Base-by-base conservation (phyloP, 2,329 filamentous ascomycete genomes). In the Botryotinia convoluta region DNA sequence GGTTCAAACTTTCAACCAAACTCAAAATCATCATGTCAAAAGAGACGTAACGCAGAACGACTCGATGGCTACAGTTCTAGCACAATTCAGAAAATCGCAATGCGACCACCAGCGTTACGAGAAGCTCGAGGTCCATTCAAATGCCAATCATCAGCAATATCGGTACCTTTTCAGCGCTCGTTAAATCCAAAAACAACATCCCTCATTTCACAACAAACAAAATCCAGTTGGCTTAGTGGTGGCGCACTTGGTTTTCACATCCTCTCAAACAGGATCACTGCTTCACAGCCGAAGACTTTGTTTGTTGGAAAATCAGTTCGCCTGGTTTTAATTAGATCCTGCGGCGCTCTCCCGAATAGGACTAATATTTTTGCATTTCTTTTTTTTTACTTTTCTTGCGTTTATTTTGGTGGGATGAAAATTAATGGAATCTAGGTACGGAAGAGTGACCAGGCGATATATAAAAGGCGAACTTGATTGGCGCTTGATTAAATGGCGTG, bases 161-260 rank as follows among this genome's bases (percentile, higher is more conserved):
- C 26, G 1, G 48, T 51, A 20, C 4, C 16, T 45, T 12, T 45
- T 64, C 29, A 26, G 18, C 62, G 29, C n/a, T 51, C n/a, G 14
- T 64, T 45, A 26, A 45, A 45, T 64, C 1, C 18, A 32, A 8
- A 32, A 45, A 45, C 29, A 45, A 35, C 16, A 42, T 1, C 0
- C 5, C 10, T 26, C 6, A 22, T 64, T n/a, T 16, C 62, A 64
- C 42, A 64, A 45, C 29, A 64, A 64, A 42, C 37, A 62, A 42
- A 32, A 7, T 64, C 42, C 39, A 64, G 62, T 32, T 64, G 62
- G 62, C 62, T 35, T n/a, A 51, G 62, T 64, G 62, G 62, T 64
- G 32, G 32, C 62, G 62, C 42, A 35, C 62, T 64, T 42, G 42
- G 62, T 45, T 16, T 64, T 64, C 62, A 64, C 62, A 45, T 64